phyloP scores from a whole-genome alignment of 2,329 filamentous ascomycete genomes.

The Penicillium sp. region DNA sequence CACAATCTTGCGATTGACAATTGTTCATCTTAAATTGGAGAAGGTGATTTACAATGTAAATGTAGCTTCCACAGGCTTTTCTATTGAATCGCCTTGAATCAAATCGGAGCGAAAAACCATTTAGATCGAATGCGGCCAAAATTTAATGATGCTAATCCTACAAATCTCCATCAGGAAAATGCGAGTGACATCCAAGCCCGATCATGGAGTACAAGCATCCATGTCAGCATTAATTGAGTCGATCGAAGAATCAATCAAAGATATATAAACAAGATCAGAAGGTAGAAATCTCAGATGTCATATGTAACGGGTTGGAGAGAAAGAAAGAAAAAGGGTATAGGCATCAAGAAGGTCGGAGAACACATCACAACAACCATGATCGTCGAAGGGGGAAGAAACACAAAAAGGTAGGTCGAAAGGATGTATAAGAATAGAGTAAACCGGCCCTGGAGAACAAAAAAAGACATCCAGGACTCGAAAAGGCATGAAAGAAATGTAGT shows the following conservation, averaged over 20 bases:
- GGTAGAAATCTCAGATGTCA: constrained; percentile 6
- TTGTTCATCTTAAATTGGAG: not conserved
- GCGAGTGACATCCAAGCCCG: not conserved
- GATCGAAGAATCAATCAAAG: constrained; percentile 1
- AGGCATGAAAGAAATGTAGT: constrained; percentile 2
- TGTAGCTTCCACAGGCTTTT: no score
- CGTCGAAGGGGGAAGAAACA: not conserved
- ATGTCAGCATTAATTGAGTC: not conserved
- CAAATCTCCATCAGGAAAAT: not conserved
- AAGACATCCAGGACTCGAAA: not conserved
- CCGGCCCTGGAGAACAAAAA: not conserved
- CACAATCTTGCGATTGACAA: not conserved
- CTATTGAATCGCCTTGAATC: no score
- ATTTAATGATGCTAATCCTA: not conserved
- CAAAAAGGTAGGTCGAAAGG: constrained; percentile 9
- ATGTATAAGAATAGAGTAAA: constrained; percentile 10
- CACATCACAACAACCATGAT: constrained; percentile 14
- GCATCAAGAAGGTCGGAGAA: constrained; percentile 16
- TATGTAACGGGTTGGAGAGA: constrained; percentile 4
- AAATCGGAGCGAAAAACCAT: not conserved
- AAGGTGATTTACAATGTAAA: not conserved
- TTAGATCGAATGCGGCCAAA: not conserved
- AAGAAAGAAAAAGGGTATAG: constrained; percentile 13
- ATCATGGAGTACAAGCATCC: not conserved
- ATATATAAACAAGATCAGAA: not conserved